phyloP scores from a whole-genome alignment of 2,329 filamentous ascomycete genomes.

The Ceratocystis eucalypticola region DNA sequence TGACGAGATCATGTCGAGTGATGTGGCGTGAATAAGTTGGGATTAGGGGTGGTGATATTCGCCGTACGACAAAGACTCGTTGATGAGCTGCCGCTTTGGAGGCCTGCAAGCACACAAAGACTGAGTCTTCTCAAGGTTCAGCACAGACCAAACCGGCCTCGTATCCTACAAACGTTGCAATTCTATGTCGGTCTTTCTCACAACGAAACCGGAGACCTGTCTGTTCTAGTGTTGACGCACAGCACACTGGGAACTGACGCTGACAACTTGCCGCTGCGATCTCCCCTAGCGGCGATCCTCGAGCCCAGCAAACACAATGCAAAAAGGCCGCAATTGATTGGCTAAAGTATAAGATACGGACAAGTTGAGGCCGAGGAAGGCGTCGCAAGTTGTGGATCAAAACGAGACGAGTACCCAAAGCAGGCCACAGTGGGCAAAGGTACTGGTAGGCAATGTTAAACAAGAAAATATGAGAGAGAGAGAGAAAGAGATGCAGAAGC shows the following conservation, averaged over 20 bases:
- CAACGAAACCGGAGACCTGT: background rate
- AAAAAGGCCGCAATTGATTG: background rate
- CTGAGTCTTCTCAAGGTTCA: background rate
- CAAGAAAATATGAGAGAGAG: background rate
- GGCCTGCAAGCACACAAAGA: background rate
- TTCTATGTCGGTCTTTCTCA: background rate
- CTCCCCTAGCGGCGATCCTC: background rate
- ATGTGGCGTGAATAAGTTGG: background rate
- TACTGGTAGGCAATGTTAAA: background rate
- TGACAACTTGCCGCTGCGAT: background rate
- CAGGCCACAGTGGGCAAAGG: background rate
- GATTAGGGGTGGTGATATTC: background rate
- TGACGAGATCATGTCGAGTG: conserved; percentile 14
- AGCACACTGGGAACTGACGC: background rate
- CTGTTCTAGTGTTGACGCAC: background rate
- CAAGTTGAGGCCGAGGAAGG: background rate
- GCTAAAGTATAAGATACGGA: background rate
- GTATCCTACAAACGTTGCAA: background rate
- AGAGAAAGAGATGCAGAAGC: background rate
- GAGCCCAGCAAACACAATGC: background rate
- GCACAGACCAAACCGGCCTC: background rate
- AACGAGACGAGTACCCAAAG: background rate
- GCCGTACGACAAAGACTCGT: background rate
- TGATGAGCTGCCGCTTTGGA: background rate
- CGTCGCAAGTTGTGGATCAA: background rate